phyloP scores from a whole-genome alignment of 352 stramenopile species.

The Globisporangium spiculum region DNA sequence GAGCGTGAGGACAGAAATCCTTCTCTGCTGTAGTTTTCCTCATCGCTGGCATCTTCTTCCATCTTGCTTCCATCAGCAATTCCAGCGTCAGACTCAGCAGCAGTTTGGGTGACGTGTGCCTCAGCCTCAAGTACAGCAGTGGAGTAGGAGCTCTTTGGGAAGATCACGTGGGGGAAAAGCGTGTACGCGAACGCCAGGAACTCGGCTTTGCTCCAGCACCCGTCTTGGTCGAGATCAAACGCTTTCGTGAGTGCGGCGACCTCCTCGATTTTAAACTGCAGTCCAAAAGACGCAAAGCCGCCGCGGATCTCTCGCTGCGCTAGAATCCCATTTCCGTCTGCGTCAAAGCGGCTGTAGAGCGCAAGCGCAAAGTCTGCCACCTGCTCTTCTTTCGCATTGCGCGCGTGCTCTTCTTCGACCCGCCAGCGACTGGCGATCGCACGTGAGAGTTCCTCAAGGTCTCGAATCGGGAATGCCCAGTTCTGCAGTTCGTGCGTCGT shows the following conservation, averaged over 20 bases:
- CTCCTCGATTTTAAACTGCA: constrained; percentile 43
- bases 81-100: neutral
- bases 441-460: constrained; percentile 57
- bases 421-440: constrained; percentile 37
- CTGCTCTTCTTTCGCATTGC: neutral
- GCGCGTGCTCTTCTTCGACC: constrained; percentile 7
- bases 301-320: constrained; percentile 48
- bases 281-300: constrained; percentile 40
- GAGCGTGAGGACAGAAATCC: constrained; percentile 17
- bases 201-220: constrained; percentile 48
- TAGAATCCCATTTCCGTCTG: constrained; percentile 56
- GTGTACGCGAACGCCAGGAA: constrained; percentile 46
- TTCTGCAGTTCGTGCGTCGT: constrained; percentile 47
- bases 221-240: constrained; percentile 55
- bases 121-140: neutral
- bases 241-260: constrained; percentile 36
- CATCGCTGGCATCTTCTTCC: constrained; percentile 3
- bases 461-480: constrained; percentile 56
- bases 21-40: constrained; percentile 25
- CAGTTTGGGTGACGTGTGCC: neutral
- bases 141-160: neutral
- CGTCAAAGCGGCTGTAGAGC: constrained; percentile 55
- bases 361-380: constrained; percentile 20
- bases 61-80: neutral
- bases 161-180: constrained; percentile 24